These are phyloP conservation scores for Bruguiera gymnorhiza DNA, from an alignment of 345 rosid genomes.

Conservation along the genomic window DNA sequence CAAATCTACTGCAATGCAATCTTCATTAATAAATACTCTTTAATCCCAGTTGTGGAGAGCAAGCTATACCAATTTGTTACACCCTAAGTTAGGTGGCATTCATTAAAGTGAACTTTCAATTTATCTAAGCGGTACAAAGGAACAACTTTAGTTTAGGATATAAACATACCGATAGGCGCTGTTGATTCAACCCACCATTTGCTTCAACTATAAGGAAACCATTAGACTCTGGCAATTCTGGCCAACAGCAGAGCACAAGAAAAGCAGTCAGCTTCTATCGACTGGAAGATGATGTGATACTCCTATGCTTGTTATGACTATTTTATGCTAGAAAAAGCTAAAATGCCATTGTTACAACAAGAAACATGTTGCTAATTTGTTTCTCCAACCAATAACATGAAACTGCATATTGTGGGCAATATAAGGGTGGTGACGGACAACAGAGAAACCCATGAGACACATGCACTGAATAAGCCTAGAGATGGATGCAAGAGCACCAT, in stretches of 20 bases:
- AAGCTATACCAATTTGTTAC: background rate
- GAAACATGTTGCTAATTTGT: background rate
- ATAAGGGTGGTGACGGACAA: background rate
- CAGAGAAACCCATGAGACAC: background rate
- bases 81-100: background rate
- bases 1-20: no score
- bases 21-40: background rate
- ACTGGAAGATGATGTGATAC: background rate
- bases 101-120: background rate
- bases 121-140: background rate
- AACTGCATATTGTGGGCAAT: background rate
- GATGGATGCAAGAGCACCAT: background rate
- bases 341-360: background rate
- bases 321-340: no score
- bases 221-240: slow-evolving; percentile 63
- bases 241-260: slow-evolving; percentile 28
- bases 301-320: no score
- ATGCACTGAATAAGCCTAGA: background rate
- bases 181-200: slow-evolving; percentile 95
- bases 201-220: slow-evolving; percentile 96
- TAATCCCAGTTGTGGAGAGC: background rate
- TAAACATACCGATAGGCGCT: slow-evolving; percentile 84
- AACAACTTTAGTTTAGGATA: slow-evolving; percentile 3
- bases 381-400: background rate
- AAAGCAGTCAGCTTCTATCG: slow-evolving; percentile 15